Evolutionary conservation across 2,329 filamentous ascomycete genomes (phyloP), one percentile per base, ranked within the genome.

Genomic region (Hawksworthiomyces lignivorus): DNA sequence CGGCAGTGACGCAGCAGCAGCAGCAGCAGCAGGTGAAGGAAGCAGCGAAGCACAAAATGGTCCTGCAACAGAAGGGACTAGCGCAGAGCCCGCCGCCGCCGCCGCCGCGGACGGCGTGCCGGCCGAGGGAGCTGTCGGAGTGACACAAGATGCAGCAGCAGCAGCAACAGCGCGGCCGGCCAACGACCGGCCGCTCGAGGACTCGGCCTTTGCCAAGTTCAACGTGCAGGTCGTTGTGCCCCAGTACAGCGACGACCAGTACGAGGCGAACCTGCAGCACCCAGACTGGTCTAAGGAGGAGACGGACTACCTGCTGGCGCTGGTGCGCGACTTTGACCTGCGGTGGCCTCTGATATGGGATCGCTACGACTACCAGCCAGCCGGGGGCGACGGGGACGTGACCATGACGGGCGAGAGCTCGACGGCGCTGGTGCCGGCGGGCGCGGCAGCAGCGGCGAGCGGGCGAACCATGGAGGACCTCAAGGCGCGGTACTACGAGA

Each of bases 341-440:
- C 82, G 92, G 51, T 98, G 92, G 88, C 75, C 90, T 4, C 62
- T 97, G 14, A 86, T 98, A 46, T 87, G 83, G 70, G 92, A 98
- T 61, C 84, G 90, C 44, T 98, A 96, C 64, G 86, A 94, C 41
- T 94, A 77, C 59, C 64, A 59, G 4, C 69, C 73, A 3, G 64
- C 62, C 39, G 64, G 72, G 36, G 65, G 66, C 2, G 15, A 64
- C 69, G 29, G 65, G 12, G 24, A 12, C 7, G 24, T 26, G 7
- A n/a, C n/a, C n/a, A n/a, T n/a, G n/a, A n/a, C n/a, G n/a, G n/a
- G n/a, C n/a, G 24, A 12, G 24, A 7, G 7, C 7, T 26, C 26
- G 3, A 77, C 69, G 39, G 75, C 74, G 3, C 63, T 82, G 21
- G 66, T 80, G 24, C 62, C 72, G 1, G 69, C 70, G 5, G 56